Evolutionary conservation across 2,329 filamentous ascomycete species (phyloP), one percentile per base, ranked within the genome.

Genomic region (Fusarium equiseti): DNA sequence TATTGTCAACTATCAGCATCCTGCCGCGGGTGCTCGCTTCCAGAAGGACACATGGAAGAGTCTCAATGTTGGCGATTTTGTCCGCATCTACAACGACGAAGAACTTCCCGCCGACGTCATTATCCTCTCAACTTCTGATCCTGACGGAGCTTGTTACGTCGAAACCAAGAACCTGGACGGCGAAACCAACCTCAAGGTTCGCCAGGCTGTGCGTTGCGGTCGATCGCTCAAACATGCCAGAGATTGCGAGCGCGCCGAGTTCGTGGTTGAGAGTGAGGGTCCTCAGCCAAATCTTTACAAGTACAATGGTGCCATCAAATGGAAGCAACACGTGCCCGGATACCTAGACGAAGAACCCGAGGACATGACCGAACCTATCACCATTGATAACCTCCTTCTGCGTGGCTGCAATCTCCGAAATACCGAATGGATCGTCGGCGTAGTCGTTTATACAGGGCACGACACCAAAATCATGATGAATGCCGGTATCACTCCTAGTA

Each of bases 401-500:
- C 92, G 96, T 84, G 96, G 96, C 59, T 97, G 94, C 82, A 97
- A 94, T 74, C 82, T 99, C 51, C 90, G 95, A 71, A 99, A 98
- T 79, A 99, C 96, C 0, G 95, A 98, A 77, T 99, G 96, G 96
- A 87, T 94, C 57, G 87, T 99, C 8, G 96, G 95, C 56, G 88
- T 99, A 5, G 95, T 98, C 52, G 85, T 97, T 20, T 99, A 97
- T 81, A 98, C 96, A 16, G 96, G 96, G 35, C 90, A 95, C 77
- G 95, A 99, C 79, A 97, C 95, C 35, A 99, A 98, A 83, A 98
- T 98, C 79, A 99, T 99, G 96, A 92, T 98, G 84, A 99, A 99
- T 79, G 93, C 96, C 29, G 96, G 96, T 65, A 91, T 95, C 68
- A 99, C 96, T 3, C 96, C 97, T 15, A 97, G 90, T 79, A 99